Base-by-base conservation (phyloP, 148 eudicot species). In the Selenicereus undatus region DNA sequence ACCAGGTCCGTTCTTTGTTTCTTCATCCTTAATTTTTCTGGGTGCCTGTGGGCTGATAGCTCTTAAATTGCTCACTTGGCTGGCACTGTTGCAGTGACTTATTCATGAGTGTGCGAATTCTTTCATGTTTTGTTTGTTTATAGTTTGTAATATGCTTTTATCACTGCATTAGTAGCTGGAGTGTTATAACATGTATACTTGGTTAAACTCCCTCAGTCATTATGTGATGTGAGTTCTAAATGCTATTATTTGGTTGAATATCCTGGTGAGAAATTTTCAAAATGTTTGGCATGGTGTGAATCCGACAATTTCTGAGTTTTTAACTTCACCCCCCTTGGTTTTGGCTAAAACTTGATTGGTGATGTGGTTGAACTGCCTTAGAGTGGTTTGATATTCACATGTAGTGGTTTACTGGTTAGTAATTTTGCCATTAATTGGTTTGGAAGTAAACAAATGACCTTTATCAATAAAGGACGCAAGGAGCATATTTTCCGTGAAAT, bases 1-100 rank as follows among this genome's bases (percentile, higher is more conserved):
- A 60, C 10, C 26, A 60, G 73, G 80, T 43, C 66, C 36, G 80
- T 22, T n/a, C n/a, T 24, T 66, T 78, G 81, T 72, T 43, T 58
- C 7, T 39, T 24, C 18, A 51, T 62, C 30, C 69, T 7, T 51
- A 20, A 69, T 71, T 71, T 60, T 24, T 71, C 81, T 70, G 51
- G 70, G 21, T 80, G 82, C 8, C 69, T 62, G 65, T 22, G 43
- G 43, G 43, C 5, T 39, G 43, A 39, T 64, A 24, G 27, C 14
- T n/a, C 29, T 64, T 64, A 1, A 24, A n/a, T 64, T 24, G 69
- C 43, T 64, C 30, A 24, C 69, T 64, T 64, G 69, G 69, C 69
- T 24, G 58, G 58, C 18, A 52, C 58, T 52, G 58, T 52, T 52
- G 43, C 58, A 52, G 11, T 52, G 58, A 18, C 18, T 52, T 39